phyloP scores from a whole-genome alignment of 179 eudicot species.

The Silene coronaria region DNA sequence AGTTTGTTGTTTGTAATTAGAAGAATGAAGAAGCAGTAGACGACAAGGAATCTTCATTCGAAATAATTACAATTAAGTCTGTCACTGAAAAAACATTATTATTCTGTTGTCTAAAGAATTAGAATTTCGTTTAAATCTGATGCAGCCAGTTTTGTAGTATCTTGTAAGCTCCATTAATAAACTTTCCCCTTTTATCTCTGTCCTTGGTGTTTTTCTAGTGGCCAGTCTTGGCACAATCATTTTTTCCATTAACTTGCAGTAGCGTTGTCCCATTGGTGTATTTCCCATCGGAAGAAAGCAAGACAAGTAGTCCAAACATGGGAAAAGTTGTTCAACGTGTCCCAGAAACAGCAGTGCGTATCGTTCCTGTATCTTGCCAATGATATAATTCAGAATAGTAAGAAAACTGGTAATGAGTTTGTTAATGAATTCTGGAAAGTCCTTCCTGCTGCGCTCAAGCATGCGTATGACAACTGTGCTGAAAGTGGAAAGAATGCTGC shows the following conservation, averaged over 20 bases:
- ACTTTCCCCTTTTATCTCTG: constrained; percentile 10
- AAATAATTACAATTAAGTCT: not conserved
- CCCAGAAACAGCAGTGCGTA: constrained; percentile 60
- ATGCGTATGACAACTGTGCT: constrained; percentile 56
- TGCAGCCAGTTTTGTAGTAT: not conserved
- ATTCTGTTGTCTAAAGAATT: not conserved
- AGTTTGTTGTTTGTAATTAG: not conserved
- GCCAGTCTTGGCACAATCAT: constrained; percentile 13
- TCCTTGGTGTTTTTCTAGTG: constrained; percentile 4
- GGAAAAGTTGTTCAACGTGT: constrained; percentile 66
- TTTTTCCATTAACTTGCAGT: constrained; percentile 44
- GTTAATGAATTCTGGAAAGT: constrained; percentile 98
- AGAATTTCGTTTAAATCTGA: not conserved
- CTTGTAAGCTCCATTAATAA: not conserved
- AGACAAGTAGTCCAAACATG: constrained; percentile 82
- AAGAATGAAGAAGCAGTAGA: not conserved
- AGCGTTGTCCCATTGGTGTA: constrained; percentile 88
- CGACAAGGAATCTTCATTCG: not conserved
- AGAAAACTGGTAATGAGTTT: constrained; percentile 87
- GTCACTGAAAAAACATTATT: not conserved
- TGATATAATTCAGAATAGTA: constrained; percentile 92
- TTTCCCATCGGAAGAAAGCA: constrained; percentile 71
- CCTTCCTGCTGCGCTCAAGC: constrained; percentile 76
- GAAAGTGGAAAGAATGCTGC: constrained; percentile 73
- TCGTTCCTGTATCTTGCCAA: constrained; percentile 77